Percentiles rank a stretch among this genome's conserved stretches.
Evolutionary conservation across 768 basidiomycete species (phyloP).

Genomic region (Pulveroboletus ravenelii): DNA sequence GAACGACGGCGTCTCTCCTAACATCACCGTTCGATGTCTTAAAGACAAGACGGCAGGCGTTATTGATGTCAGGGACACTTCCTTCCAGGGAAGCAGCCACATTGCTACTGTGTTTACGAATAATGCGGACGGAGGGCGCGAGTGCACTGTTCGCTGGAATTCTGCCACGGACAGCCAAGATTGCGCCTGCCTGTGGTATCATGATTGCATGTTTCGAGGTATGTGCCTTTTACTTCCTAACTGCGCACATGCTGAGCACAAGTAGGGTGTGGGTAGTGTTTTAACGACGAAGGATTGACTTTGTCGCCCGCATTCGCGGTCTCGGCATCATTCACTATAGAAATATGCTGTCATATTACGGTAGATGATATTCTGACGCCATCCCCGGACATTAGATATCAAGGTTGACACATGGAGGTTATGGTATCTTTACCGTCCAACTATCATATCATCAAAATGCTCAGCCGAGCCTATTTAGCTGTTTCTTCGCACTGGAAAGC

Average conservation of each 20-base stretch:
- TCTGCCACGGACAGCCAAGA: slow-evolving; percentile 86
- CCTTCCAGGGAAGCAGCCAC: slow-evolving; percentile 42
- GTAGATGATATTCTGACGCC: slow-evolving; percentile 15
- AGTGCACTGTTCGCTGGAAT: slow-evolving; percentile 80
- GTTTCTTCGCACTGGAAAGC: slow-evolving; percentile 72
- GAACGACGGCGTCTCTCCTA: slow-evolving; percentile 77
- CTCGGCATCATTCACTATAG: slow-evolving; percentile 26
- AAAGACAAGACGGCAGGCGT: slow-evolving; percentile 89
- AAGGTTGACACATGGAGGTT: neutral
- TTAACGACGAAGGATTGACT: slow-evolving; percentile 36
- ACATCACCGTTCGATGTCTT: slow-evolving; percentile 97
- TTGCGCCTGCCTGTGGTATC: slow-evolving; percentile 95
- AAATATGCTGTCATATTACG: slow-evolving; percentile 21
- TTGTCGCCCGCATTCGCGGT: neutral
- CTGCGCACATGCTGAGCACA: slow-evolving; percentile 11
- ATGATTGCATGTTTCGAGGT: slow-evolving; percentile 98
- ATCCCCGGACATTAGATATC: slow-evolving; percentile 9
- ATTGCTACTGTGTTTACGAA: slow-evolving; percentile 59
- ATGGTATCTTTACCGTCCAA: slow-evolving; percentile 23
- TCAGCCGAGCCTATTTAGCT: slow-evolving; percentile 74
- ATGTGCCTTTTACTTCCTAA: slow-evolving; percentile 14
- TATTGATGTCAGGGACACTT: slow-evolving; percentile 57
- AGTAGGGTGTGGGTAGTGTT: slow-evolving; percentile 56
- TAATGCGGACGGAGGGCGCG: slow-evolving; percentile 74
- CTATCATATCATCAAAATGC: slow-evolving; percentile 1